Evolutionary conservation across 768 basidiomycete genomes (phyloP), one percentile per base, ranked within the genome.

Genomic region (Mycena epipterygia): DNA sequence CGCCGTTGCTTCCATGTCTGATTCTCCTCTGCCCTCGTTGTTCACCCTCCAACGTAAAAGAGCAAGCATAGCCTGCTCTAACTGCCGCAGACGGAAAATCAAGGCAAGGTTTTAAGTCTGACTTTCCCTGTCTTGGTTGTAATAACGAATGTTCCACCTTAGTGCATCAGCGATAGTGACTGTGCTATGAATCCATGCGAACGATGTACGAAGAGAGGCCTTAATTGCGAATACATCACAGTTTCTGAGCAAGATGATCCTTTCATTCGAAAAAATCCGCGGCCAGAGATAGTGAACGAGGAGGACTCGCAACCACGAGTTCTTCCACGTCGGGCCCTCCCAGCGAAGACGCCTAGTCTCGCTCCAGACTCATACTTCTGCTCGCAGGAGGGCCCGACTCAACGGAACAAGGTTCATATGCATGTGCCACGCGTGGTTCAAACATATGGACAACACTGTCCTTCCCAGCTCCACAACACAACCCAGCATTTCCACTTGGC

Each of bases 11-110:
- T 14, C 27, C 30, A 68, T 61, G 67, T 68, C 67, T 1, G 23
- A 44, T 21, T 25, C 58, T 13, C 7, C 57, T 32, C 12, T 13
- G 17, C 35, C 46, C 2, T 27, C 46, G 0, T 5, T 55, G 17
- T 68, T 69, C n/a, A 29, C 58, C 21, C 44, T 69, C 29, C 35
- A 48, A 23, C 53, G 68, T 27, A 69, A 59, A 48, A n/a, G 68
- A 35, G 39, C 68, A 23, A n/a, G 35, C 55, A 33, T 62, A 0
- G 67, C 67, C 1, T 68, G 67, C 41, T 46, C 41, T 11, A 62
- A 60, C 29, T 68, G 67, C 32, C 59, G 67, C 27, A 27, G 33
- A 16, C 60, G 67, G 5, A 68, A 68, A 33, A 42, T 68, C 37
- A 68, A 68, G 67, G 67, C 9, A 30, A 52, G 49, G 37, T 5